Conservation (phyloP, 257 asterid genomes). For the Penstemon barbatus region DNA sequence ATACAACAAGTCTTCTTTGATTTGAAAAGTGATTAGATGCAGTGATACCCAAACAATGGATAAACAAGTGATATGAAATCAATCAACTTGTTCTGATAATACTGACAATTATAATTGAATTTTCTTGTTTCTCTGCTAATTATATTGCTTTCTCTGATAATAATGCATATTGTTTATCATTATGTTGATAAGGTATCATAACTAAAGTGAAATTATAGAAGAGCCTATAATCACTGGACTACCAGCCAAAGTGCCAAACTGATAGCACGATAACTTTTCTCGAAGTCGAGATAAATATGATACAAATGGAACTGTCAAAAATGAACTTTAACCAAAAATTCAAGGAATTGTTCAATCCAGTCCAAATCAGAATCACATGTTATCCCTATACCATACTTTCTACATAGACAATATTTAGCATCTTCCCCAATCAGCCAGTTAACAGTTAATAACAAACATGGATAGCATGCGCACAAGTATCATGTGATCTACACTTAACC, state of each 20-base stretch:
- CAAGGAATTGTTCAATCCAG: neutral
- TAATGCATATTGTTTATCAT: neutral
- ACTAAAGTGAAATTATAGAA: neutral
- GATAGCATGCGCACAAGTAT: neutral
- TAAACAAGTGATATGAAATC: neutral
- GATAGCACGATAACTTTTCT: constrained; percentile 3
- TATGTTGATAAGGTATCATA: neutral
- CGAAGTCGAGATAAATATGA: neutral
- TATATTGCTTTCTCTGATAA: neutral
- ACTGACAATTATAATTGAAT: neutral
- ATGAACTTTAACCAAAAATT: neutral
- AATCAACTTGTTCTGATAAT: neutral
- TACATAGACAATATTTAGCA: neutral
- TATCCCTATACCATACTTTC: neutral
- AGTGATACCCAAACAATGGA: neutral
- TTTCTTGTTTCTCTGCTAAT: neutral
- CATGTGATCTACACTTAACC: neutral
- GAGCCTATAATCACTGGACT: neutral
- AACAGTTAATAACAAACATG: no score
- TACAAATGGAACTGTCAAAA: constrained; percentile 16
- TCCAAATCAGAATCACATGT: constrained; percentile 6
- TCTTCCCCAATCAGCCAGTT: neutral
- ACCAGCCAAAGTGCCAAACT: neutral
- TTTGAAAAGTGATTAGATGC: neutral
- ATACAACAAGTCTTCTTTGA: neutral